Evolutionary conservation across 2,329 filamentous ascomycete species (phyloP).

Genomic region (Nannizziopsis barbatae): DNA sequence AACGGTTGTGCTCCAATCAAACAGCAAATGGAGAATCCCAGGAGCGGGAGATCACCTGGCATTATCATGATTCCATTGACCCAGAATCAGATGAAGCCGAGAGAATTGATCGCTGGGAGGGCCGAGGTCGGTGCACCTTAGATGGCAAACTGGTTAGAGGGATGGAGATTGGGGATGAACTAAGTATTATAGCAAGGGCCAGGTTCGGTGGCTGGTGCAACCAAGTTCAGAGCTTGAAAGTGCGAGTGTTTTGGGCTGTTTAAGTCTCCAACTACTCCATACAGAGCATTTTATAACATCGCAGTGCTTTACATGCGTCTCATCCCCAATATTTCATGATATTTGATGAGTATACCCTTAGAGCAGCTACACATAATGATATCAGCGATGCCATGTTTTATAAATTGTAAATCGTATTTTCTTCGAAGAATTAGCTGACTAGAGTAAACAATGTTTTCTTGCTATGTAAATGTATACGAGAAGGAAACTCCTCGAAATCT

Average conservation of each 20-base stretch:
- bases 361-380: too few species aligned
- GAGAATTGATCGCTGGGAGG: slow-evolving; percentile 23
- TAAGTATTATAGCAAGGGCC: slow-evolving; percentile 30
- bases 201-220: slow-evolving; percentile 31
- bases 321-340: too few species aligned
- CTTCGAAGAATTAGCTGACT: neutral
- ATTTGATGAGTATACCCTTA: too few species aligned
- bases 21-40: slow-evolving; percentile 17
- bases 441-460: neutral
- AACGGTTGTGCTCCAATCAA: slow-evolving; percentile 26
- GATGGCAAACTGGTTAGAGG: slow-evolving; percentile 27
- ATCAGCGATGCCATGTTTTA: too few species aligned
- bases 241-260: slow-evolving; percentile 31
- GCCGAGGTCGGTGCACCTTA: slow-evolving; percentile 27
- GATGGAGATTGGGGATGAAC: slow-evolving; percentile 28
- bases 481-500: neutral
- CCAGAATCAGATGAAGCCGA: slow-evolving; percentile 25
- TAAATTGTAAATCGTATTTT: neutral
- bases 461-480: slow-evolving; percentile 3
- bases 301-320: neutral
- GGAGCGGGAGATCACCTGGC: slow-evolving; percentile 26
- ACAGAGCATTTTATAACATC: neutral
- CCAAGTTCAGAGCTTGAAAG: slow-evolving; percentile 22
- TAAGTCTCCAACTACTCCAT: slow-evolving; percentile 11
- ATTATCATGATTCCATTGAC: slow-evolving; percentile 24